Base-by-base conservation (phyloP, 2,329 filamentous ascomycete species). In the Ambrosiella cleistominuta region DNA sequence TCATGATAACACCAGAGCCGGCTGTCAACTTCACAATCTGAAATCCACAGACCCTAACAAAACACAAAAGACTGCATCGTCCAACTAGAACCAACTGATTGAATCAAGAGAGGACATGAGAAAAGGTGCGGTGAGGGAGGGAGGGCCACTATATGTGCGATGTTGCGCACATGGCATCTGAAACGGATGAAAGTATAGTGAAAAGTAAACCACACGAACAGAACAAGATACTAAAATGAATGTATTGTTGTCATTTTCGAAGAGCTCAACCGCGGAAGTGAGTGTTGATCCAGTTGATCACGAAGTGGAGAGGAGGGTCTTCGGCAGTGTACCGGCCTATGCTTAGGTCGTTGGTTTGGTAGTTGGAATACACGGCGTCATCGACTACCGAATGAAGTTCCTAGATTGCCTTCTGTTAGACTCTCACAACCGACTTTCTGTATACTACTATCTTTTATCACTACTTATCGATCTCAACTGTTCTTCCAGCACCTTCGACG, bases 261-360 rank as follows among this genome's bases (percentile, higher is more conserved):
- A 27, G 27, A 27, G 27, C 27, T 27, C 27, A 27, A 5, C 27
- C 3, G 27, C 4, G 60, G 49, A 65, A 68, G 57, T 72, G 69
- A 57, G 71, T 71, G 58, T 75, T 73, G 56, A 83, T 68, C 80
- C 80, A 83, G 67, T 78, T 74, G 66, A 77, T 73, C 60, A 83
- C 75, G 54, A 73, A 70, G 57, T 76, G 71, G 56, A 82, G 69
- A 62, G 74, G 78, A 1, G 80, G 80, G 65, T 83, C 80, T 65
- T 83, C 80, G 62, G 70, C 73, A 64, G 75, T 80, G 80, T 80
- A 84, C 69, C 79, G 78, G 65, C 78, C 77, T 68, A 77, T 73
- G 58, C 67, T 65, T 35, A 74, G 68, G 65, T 83, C 80, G 17
- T 74, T 74, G 40, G 69, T 66, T 61, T 75, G 73, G 57, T 83